Percentiles rank a stretch among this genome's conserved stretches.
These are phyloP conservation scores for Nigrograna mackinnonii DNA, from an alignment of 2,329 filamentous ascomycete genomes.

Conservation along the genomic window DNA sequence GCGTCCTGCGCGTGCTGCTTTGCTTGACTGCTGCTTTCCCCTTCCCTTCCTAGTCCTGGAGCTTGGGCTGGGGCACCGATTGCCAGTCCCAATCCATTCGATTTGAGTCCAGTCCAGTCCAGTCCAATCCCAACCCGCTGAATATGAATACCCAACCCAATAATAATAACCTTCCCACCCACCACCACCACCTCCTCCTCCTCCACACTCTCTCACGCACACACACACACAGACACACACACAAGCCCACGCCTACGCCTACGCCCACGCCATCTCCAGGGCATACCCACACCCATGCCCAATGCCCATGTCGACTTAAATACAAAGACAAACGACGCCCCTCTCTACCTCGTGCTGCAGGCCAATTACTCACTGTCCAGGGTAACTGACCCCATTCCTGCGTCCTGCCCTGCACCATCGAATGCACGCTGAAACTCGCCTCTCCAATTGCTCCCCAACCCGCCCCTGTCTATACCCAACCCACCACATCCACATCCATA, in stretches of 20 bases:
- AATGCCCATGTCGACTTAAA: neutral
- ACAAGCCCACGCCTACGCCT: neutral
- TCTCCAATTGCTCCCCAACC: neutral
- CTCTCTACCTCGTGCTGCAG: constrained; percentile 5
- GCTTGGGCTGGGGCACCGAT: too few species aligned
- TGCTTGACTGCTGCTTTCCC: too few species aligned
- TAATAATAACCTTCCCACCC: neutral
- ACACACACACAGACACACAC: neutral
- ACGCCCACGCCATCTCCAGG: neutral
- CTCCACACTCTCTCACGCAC: neutral
- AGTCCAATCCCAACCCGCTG: neutral
- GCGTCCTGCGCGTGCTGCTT: too few species aligned
- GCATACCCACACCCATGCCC: neutral
- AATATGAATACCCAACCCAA: neutral
- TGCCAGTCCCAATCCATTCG: too few species aligned
- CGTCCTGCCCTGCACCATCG: neutral
- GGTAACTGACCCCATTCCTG: neutral
- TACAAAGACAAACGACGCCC: neutral
- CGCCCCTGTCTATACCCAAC: neutral
- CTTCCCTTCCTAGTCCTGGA: too few species aligned
- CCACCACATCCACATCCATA: too few species aligned
- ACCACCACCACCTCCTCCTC: neutral
- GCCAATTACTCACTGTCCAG: constrained; percentile 4
- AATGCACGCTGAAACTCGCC: neutral
- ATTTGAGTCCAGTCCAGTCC: neutral